These are phyloP conservation scores for Scedosporium minutisporum DNA, from an alignment of 2,329 filamentous ascomycete genomes.

Conservation along the genomic window DNA sequence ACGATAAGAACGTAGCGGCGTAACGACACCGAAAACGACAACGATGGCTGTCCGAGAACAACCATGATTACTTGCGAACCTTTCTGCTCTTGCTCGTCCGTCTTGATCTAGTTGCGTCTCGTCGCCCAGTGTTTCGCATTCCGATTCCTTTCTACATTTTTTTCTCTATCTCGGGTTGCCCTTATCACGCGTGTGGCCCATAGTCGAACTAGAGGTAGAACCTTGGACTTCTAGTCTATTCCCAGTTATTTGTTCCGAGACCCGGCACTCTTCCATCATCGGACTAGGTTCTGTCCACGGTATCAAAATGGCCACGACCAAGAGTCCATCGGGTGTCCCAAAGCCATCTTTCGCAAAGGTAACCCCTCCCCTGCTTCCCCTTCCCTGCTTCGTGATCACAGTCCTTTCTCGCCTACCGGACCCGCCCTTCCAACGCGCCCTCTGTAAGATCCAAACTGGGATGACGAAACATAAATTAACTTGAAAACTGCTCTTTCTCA, in stretches of 20 bases:
- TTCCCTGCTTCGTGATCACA: not conserved
- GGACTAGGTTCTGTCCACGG: not conserved
- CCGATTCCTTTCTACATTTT: not conserved
- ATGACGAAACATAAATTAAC: too few relatives aligned
- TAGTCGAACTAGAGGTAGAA: not conserved
- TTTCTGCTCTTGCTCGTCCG: not conserved
- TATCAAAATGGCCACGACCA: conserved; percentile 34
- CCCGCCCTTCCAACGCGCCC: not conserved
- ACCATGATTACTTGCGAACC: conserved; percentile 5
- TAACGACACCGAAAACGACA: not conserved
- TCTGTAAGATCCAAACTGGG: not conserved
- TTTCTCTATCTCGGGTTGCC: not conserved
- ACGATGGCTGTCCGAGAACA: conserved; percentile 6
- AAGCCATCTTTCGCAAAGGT: conserved; percentile 74
- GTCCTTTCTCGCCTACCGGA: not conserved
- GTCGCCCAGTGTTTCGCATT: conserved; percentile 1
- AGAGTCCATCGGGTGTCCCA: conserved; percentile 35
- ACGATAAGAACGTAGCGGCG: not conserved
- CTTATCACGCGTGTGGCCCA: not conserved
- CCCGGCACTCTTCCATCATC: not conserved
- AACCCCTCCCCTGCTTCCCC: conserved; percentile 4
- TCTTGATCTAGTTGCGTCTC: conserved; percentile 5
- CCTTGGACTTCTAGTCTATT: not conserved
- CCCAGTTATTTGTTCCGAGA: not conserved
- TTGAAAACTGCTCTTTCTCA: conserved; percentile 1